A percentile compares a stretch with the other conserved stretches of the same genome.
These are phyloP conservation scores for Lagenaria siceraria DNA, from an alignment of 306 rosid genomes.

Conservation along the genomic window DNA sequence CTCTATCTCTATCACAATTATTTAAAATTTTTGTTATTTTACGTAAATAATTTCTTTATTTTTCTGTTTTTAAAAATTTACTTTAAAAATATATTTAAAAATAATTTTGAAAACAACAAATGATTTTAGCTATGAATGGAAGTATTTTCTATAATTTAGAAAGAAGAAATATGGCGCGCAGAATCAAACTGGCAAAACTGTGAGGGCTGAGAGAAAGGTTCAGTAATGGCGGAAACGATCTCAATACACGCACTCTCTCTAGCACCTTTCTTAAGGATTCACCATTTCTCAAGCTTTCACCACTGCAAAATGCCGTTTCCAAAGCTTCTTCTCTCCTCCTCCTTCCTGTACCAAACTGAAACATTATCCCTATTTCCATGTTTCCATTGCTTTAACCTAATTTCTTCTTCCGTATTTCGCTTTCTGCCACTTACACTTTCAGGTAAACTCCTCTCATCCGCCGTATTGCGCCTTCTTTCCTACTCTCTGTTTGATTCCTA, in stretches of 20 bases:
- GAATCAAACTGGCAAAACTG: no score
- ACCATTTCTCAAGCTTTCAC: background rate
- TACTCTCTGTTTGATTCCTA: background rate
- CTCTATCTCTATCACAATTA: no score
- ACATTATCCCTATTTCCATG: background rate
- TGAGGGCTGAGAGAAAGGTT: no score
- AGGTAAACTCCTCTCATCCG: background rate
- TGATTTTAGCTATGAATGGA: no score
- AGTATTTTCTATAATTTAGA: no score
- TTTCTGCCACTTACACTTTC: background rate
- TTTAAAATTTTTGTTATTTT: no score
- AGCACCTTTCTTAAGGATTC: background rate
- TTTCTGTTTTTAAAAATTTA: no score
- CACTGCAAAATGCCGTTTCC: background rate
- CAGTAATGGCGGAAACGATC: background rate
- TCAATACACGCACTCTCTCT: background rate
- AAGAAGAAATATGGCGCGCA: no score
- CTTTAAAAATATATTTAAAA: no score
- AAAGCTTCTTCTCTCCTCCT: background rate
- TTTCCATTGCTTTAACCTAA: background rate
- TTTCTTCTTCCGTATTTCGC: background rate
- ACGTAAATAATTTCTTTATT: no score
- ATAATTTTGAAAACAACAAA: no score
- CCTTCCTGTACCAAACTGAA: background rate
- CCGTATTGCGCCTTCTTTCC: background rate